Percentiles rank a stretch among this genome's conserved stretches.
Evolutionary conservation across 1,284 basidiomycete species (phyloP).

Genomic region (Cryptococcus sp.): DNA sequence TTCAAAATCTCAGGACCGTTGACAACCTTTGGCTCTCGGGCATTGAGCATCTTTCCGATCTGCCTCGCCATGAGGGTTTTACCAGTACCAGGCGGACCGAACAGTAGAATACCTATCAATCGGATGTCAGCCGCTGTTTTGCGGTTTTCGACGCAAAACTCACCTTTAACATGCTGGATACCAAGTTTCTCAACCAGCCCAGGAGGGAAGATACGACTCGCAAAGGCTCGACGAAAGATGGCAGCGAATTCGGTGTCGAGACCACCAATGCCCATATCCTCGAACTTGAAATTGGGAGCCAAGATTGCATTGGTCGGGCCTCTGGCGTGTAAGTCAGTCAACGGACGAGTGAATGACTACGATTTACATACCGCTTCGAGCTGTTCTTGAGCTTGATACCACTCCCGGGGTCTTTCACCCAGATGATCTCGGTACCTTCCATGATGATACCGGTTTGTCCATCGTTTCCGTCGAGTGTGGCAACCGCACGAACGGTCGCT

Average conservation of each 20-base stretch:
- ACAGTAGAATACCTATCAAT: constrained; percentile 78
- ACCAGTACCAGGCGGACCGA: constrained; percentile 96
- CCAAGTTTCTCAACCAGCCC: constrained; percentile 96
- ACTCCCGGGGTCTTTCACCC: constrained; percentile 79
- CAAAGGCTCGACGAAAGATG: constrained; percentile 98
- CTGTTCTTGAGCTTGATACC: constrained; percentile 89
- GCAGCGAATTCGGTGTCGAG: constrained; percentile 92
- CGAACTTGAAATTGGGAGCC: constrained; percentile 98
- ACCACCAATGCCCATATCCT: constrained; percentile 99
- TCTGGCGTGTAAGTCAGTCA: constrained; percentile 52
- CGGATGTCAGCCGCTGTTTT: background rate
- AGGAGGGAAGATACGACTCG: constrained; percentile 95
- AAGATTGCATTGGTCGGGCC: constrained; percentile 93
- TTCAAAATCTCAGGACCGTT: constrained; percentile 93
- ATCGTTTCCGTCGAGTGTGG: constrained; percentile 57
- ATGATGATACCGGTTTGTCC: constrained; percentile 75
- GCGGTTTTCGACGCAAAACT: constrained; percentile 13
- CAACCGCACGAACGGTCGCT: constrained; percentile 67
- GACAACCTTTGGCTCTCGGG: constrained; percentile 96
- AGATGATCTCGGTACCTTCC: constrained; percentile 84
- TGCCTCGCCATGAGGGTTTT: constrained; percentile 98
- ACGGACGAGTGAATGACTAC: background rate
- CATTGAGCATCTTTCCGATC: constrained; percentile 99
- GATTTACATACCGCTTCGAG: constrained; percentile 70
- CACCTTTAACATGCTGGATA: constrained; percentile 97